Evolutionary conservation across 1,139 yeast genomes (phyloP).

Genomic region (Spencermartinsiella ligniputridi): DNA sequence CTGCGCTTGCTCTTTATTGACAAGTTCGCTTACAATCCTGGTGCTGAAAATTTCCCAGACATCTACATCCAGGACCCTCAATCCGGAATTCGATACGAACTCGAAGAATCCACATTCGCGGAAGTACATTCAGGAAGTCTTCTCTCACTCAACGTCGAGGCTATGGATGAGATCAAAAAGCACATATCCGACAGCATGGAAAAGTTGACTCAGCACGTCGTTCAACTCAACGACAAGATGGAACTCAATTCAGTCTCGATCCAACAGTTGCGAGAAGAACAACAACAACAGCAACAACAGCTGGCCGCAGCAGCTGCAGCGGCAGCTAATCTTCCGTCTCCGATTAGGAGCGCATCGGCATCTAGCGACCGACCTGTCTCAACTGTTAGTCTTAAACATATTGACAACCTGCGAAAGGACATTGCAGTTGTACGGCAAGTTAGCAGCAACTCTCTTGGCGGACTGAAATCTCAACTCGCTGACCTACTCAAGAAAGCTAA

Average conservation of each 20-base stretch:
- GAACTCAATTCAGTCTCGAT: slow-evolving; percentile 25
- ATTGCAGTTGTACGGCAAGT: slow-evolving; percentile 61
- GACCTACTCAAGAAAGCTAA: slow-evolving; percentile 46
- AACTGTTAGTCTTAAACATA: slow-evolving; percentile 13
- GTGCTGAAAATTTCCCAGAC: slow-evolving; percentile 70
- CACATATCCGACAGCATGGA: slow-evolving; percentile 32
- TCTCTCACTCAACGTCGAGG: slow-evolving; percentile 49
- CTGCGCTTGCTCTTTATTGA: slow-evolving; percentile 76
- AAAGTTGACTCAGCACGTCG: slow-evolving; percentile 30
- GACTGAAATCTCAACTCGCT: slow-evolving; percentile 43
- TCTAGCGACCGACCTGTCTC: neutral
- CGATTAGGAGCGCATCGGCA: neutral
- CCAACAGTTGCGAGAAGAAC: slow-evolving; percentile 5
- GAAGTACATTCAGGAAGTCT: slow-evolving; percentile 62
- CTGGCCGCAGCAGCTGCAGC: neutral
- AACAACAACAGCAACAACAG: neutral
- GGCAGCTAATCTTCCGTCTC: neutral
- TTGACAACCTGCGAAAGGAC: slow-evolving; percentile 45
- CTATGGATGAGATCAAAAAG: slow-evolving; percentile 31
- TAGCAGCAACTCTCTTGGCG: slow-evolving; percentile 44
- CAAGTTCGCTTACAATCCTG: slow-evolving; percentile 77
- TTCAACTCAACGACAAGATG: slow-evolving; percentile 37
- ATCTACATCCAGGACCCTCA: slow-evolving; percentile 65
- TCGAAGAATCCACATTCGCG: slow-evolving; percentile 62
- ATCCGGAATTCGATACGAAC: slow-evolving; percentile 64